A percentile compares a stretch with the other conserved stretches of the same genome.
These are phyloP conservation scores for Puccinellia tenuiflora DNA, from an alignment of 176 grass and related monocot genomes.

Conservation along the genomic window DNA sequence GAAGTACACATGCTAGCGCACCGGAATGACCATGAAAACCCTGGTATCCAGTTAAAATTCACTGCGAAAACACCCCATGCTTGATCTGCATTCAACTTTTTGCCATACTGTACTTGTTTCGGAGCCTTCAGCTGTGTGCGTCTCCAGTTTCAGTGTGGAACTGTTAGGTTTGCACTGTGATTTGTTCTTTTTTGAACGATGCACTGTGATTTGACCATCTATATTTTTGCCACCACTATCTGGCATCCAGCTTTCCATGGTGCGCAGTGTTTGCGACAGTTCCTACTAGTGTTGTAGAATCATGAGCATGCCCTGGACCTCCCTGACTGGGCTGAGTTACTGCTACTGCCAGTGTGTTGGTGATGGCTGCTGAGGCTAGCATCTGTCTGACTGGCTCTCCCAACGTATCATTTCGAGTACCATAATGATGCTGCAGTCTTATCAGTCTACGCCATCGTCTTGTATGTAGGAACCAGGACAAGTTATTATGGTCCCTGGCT, in stretches of 20 bases:
- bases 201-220: not conserved
- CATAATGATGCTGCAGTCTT: conserved; percentile 25
- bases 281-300: no score
- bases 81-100: not conserved
- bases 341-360: not conserved
- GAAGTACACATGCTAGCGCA: not conserved
- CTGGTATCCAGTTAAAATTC: not conserved
- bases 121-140: not conserved
- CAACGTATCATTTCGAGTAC: conserved; percentile 15
- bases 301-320: no score
- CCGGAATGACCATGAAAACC: not conserved
- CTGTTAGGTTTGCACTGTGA: not conserved
- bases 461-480: conserved; percentile 12
- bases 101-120: not conserved
- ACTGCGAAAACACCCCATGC: not conserved
- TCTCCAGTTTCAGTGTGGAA: not conserved
- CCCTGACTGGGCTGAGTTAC: conserved; percentile 14
- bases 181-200: not conserved
- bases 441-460: not conserved
- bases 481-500: conserved; percentile 28
- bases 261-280: not conserved
- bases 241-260: conserved; percentile 2
- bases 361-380: not conserved
- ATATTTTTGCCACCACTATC: not conserved
- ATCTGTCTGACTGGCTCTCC: conserved; percentile 10